A percentile compares a stretch with the other conserved stretches of the same genome.
These are phyloP conservation scores for Globisporangium rhizosaccharum DNA, from an alignment of 352 stramenopile species.

Conservation along the genomic window DNA sequence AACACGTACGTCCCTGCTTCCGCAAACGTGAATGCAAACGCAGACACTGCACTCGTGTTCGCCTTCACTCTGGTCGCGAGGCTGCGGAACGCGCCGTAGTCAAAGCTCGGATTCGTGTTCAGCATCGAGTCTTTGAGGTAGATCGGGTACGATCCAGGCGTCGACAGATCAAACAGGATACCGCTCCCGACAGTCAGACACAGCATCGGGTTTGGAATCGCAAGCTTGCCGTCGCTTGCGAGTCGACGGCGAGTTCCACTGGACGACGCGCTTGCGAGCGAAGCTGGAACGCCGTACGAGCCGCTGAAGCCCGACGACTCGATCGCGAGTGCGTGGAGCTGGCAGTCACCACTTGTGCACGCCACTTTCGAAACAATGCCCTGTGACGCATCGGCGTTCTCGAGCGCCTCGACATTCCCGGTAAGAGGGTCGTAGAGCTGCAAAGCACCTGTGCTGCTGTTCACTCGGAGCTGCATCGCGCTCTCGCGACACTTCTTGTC, in stretches of 20 bases:
- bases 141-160: conserved; percentile 76
- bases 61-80: conserved; percentile 58
- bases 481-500: conserved; percentile 64
- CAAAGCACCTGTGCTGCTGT: conserved; percentile 43
- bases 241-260: conserved; percentile 12
- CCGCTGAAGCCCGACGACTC: conserved; percentile 48
- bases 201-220: conserved; percentile 84
- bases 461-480: conserved; percentile 50
- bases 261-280: conserved; percentile 12
- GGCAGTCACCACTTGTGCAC: conserved; percentile 25
- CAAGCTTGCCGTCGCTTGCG: background rate
- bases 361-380: conserved; percentile 57
- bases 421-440: conserved; percentile 61
- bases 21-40: conserved; percentile 87
- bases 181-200: conserved; percentile 77
- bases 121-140: conserved; percentile 94
- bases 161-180: conserved; percentile 87
- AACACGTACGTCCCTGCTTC: conserved; percentile 88
- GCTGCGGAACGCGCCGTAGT: conserved; percentile 83
- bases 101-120: conserved; percentile 91
- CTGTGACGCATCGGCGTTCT: conserved; percentile 10
- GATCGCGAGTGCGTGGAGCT: conserved; percentile 54
- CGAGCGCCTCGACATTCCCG: conserved; percentile 16
- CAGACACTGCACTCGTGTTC: conserved; percentile 50
- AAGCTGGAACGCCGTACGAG: conserved; percentile 48